Conservation (phyloP, 768 basidiomycete genomes). For the Atractiella rhizophila region DNA sequence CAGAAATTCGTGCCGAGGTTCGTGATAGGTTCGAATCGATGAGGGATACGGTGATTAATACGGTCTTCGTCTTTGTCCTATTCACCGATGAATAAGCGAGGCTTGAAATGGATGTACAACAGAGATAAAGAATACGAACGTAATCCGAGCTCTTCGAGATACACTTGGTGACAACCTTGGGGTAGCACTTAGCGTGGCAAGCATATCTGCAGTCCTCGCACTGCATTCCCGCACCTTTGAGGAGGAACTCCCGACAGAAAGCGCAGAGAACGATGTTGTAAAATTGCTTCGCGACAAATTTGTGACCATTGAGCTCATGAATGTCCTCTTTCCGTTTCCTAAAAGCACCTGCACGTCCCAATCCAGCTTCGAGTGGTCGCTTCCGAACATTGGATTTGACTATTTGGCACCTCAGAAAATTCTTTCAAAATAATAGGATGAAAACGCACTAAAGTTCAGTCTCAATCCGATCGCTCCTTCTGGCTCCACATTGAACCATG, state of each 20-base stretch:
- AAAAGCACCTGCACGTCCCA: conserved; percentile 92
- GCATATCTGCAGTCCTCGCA: conserved; percentile 98
- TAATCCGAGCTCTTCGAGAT: conserved; percentile 95
- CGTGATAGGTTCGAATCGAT: conserved; percentile 86
- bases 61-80: conserved; percentile 94
- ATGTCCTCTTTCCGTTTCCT: conserved; percentile 95
- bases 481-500: conserved; percentile 93
- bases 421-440: background rate
- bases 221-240: conserved; percentile 77
- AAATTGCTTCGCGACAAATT: conserved; percentile 89
- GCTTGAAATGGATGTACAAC: too few species aligned
- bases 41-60: conserved; percentile 96
- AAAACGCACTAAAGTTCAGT: conserved; percentile 63
- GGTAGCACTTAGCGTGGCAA: conserved; percentile 96
- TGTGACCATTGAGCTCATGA: conserved; percentile 98
- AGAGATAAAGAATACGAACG: too few species aligned
- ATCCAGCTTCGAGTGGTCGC: conserved; percentile 75
- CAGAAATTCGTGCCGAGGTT: conserved; percentile 98
- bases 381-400: conserved; percentile 96
- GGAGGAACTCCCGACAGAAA: conserved; percentile 87
- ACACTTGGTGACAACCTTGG: conserved; percentile 97
- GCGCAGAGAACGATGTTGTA: conserved; percentile 86
- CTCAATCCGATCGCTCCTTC: conserved; percentile 73
- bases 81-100: background rate
- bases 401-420: conserved; percentile 20